Conservation (phyloP, 306 rosid species). For the Fragaria nilgerrensis region DNA sequence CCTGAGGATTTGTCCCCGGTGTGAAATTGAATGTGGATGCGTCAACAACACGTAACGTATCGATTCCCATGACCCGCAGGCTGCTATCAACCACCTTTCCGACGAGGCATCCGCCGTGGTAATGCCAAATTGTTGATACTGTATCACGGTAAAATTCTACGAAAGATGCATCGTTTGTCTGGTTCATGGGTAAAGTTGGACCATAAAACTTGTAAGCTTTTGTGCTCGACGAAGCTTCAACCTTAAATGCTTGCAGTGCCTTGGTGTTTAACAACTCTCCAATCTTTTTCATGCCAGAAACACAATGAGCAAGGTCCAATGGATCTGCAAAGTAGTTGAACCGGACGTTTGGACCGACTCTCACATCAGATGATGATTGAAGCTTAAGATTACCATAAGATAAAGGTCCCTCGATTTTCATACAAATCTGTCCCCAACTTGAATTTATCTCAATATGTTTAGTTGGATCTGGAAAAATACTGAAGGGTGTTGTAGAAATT, state of each 20-base stretch:
- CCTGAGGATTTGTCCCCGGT: conserved; percentile 27
- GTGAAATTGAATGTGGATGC: conserved; percentile 5
- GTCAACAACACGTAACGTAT: conserved; percentile 14
- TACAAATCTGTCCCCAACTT: background rate
- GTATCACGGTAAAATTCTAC: conserved; percentile 14
- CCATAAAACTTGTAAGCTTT: conserved; percentile 14
- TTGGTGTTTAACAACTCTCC: background rate
- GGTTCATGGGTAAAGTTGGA: conserved; percentile 3
- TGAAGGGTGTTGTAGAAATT: background rate
- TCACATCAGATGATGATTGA: conserved; percentile 1
- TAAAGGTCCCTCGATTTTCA: background rate
- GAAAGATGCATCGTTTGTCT: conserved; percentile 6
- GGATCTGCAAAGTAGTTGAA: no score
- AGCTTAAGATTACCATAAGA: conserved; percentile 10
- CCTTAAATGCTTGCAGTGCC: background rate
- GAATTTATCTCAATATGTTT: background rate
- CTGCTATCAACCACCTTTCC: conserved; percentile 21
- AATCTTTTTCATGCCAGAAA: background rate
- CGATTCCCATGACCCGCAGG: conserved; percentile 6
- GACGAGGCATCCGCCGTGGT: conserved; percentile 25
- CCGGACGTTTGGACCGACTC: background rate
- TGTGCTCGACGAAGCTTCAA: background rate
- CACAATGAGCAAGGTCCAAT: no score
- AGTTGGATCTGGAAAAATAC: background rate
- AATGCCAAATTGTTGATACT: conserved; percentile 23